These are phyloP conservation scores for Diphasiastrum complanatum DNA, from an alignment of 83 land plant genomes.

Conservation along the genomic window DNA sequence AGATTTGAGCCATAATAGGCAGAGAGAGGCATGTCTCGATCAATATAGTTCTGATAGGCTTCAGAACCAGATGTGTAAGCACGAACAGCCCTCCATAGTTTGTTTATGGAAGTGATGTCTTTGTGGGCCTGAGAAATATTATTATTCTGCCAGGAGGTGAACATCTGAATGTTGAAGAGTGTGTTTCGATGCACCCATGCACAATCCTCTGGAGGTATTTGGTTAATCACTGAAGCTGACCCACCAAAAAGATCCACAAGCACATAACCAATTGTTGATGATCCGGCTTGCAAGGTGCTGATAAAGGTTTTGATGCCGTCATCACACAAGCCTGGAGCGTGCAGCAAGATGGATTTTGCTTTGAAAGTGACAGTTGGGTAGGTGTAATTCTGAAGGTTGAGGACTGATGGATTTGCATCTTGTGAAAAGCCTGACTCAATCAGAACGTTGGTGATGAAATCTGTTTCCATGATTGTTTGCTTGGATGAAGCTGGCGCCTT, in stretches of 20 bases:
- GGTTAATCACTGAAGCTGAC: conserved; percentile 5
- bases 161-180: conserved; percentile 15
- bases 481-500: not conserved
- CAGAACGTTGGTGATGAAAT: conserved; percentile 2
- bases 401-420: not conserved
- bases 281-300: conserved; percentile 5
- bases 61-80: conserved; percentile 3
- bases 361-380: conserved; percentile 13
- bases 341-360: conserved; percentile 17
- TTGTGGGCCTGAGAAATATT: not conserved
- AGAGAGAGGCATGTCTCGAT: conserved; percentile 17
- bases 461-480: not conserved
- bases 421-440: not conserved
- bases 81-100: conserved; percentile 1
- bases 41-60: conserved; percentile 25
- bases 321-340: conserved; percentile 15
- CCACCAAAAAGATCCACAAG: conserved; percentile 18
- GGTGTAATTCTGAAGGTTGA: not conserved
- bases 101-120: not conserved
- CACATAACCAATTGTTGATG: not conserved
- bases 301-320: conserved; percentile 15
- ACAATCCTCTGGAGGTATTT: not conserved
- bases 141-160: conserved; percentile 16
- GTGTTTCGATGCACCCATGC: conserved; percentile 18
- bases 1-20: conserved; percentile 19